A percentile compares a stretch with the other conserved stretches of the same genome.
These are phyloP conservation scores for Cadophora sp. DNA, from an alignment of 2,329 filamentous ascomycete species.

Conservation along the genomic window DNA sequence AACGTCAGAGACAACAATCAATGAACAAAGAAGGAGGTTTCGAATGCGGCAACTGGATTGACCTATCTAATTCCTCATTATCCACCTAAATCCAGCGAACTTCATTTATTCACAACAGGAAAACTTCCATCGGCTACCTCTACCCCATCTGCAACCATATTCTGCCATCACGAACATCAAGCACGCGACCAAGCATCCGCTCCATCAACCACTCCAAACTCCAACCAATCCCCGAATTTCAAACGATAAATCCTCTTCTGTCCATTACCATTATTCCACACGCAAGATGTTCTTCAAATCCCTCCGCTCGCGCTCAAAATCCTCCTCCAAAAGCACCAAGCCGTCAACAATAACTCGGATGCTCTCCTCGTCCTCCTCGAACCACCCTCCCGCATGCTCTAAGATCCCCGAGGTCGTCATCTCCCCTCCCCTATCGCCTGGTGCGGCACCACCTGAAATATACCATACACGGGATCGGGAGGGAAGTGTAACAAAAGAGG, in stretches of 20 bases:
- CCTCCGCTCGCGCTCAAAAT: conserved; percentile 33
- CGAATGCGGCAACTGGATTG: background rate
- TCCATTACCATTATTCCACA: background rate
- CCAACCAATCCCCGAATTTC: background rate
- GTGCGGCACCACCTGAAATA: background rate
- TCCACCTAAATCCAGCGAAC: background rate
- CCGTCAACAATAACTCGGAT: conserved; percentile 24
- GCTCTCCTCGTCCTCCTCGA: conserved; percentile 27
- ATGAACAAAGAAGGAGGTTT: background rate
- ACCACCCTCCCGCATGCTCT: conserved; percentile 18
- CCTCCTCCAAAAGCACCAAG: conserved; percentile 34
- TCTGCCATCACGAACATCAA: background rate
- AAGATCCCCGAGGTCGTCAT: conserved; percentile 24
- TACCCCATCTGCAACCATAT: too few species aligned
- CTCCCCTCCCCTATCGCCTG: conserved; percentile 9
- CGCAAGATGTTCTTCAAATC: conserved; percentile 38
- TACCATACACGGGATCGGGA: background rate
- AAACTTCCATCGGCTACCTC: too few species aligned
- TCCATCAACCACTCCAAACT: background rate
- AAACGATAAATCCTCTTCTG: conserved; percentile 8
- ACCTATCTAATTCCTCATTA: background rate
- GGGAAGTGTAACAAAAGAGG: background rate
- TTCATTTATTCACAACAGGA: background rate
- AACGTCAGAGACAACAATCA: background rate
- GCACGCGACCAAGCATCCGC: background rate